Conservation (phyloP, 164 flowering plant genomes). For the Liquidambar formosana region DNA sequence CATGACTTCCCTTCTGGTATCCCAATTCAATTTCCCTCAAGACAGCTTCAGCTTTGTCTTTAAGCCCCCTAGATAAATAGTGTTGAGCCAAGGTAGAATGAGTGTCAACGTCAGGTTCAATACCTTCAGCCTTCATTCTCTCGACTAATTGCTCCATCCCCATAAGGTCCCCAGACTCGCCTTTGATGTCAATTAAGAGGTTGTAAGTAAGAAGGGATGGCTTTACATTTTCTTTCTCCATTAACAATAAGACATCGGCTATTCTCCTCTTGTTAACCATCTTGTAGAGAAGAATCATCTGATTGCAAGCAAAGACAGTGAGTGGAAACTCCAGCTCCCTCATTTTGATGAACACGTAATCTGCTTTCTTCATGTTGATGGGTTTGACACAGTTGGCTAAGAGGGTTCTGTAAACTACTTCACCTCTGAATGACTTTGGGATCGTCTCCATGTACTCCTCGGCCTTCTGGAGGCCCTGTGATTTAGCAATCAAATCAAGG, state of each 20-base stretch:
- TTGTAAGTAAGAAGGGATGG: slow-evolving; percentile 58
- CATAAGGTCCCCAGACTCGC: slow-evolving; percentile 52
- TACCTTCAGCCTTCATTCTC: slow-evolving; percentile 73
- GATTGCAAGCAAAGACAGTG: slow-evolving; percentile 66
- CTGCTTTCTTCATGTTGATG: slow-evolving; percentile 53
- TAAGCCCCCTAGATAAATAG: slow-evolving; percentile 47
- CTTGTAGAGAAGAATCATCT: slow-evolving; percentile 72
- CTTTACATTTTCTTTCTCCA: slow-evolving; percentile 79
- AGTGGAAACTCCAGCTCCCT: slow-evolving; percentile 54
- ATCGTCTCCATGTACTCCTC: slow-evolving; percentile 52
- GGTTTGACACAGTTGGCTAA: slow-evolving; percentile 55
- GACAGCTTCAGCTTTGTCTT: slow-evolving; percentile 64
- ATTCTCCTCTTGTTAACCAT: slow-evolving; percentile 65
- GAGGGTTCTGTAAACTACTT: slow-evolving; percentile 55
- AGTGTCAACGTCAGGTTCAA: slow-evolving; percentile 38
- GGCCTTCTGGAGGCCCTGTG: slow-evolving; percentile 54
- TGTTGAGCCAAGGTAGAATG: slow-evolving; percentile 43
- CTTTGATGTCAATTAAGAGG: slow-evolving; percentile 66
- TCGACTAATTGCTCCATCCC: slow-evolving; percentile 80
- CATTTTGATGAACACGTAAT: slow-evolving; percentile 72
- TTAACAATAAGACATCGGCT: slow-evolving; percentile 61
- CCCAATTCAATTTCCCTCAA: slow-evolving; percentile 72
- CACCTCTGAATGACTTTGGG: slow-evolving; percentile 60
- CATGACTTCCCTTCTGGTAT: slow-evolving; percentile 33
- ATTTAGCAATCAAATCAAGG: slow-evolving; percentile 68